Base-by-base conservation (phyloP, 1,284 basidiomycete species). In the Rhodotorula sp. region DNA sequence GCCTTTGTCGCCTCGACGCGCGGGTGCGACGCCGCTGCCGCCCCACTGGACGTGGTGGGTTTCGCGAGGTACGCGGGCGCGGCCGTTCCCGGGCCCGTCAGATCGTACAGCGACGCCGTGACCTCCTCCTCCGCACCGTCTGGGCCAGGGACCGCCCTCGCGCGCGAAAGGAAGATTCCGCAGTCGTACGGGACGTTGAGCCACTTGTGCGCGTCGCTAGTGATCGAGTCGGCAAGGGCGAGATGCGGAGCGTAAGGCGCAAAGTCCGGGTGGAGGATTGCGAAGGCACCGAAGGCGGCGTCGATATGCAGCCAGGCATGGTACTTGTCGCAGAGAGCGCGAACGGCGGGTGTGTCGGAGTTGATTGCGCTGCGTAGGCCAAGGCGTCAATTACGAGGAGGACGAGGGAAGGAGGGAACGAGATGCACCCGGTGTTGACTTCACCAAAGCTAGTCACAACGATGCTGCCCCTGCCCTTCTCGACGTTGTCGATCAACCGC, bases 271-370 rank as follows among this genome's bases (percentile, higher is more conserved):
- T 84, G 77, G 0, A 84, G 74, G 21, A 79, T 78, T 0, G 82
- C 84, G 61, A 86, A 85, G 0, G 83, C 84, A 4, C 83, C 84
- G 64, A 86, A 86, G 6, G 85, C 85, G 9, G 82, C 85, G 76
- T 86, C 85, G 46, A 85, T 79, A 74, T 86, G 85, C 6, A 86
- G 75, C 85, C 85, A 86, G 0, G 83, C 83, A 12, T 75, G 78
- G 69, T 83, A 83, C 39, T 70, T 51, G 63, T 81, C 80, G 67
- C 84, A 85, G 39, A 85, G 74, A 7, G 62, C 67, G 7, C 82
- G 80, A 19, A 85, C 79, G 1, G 61, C 44, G 5, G 76, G 78
- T 5, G 82, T 83, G 54, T 71, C 66, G 4, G 44, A n/a, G 27
- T 39, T 37, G 62, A 71, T 61, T 22, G 54, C 63, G 15, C 70